Base-by-base conservation (phyloP, 768 basidiomycete genomes). In the Albatrellus ellisii region DNA sequence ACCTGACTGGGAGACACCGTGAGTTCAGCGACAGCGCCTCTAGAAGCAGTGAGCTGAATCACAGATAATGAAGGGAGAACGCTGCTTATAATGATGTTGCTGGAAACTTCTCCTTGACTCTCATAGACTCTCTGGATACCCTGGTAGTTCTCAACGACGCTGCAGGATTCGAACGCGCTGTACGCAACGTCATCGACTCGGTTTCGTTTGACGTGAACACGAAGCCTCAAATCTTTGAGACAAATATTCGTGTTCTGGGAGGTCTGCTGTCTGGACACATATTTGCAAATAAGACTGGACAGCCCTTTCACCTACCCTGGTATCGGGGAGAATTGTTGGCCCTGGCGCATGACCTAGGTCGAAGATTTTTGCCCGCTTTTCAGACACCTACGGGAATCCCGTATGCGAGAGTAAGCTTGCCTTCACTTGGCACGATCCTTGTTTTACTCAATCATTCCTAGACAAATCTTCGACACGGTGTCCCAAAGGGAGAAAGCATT, bases 191-290 rank as follows among this genome's bases (percentile, higher is more conserved):
- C 41, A 81, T 94, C 39, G 61, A 76, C 41, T 77, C 74, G 70
- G 85, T 95, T 28, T 79, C 79, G 1, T 97, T 95, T 58, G 86
- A 97, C 56, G 82, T 90, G 44, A 80, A 97, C 60, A 89, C 88
- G 31, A 88, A 79, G 59, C 90, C 95, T n/a, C 94, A 99, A 68
- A 83, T 98, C 4, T 99, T 99, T 54, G 94, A 99, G 64, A 87
- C 86, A 8, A 97, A 88, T 1, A 98, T 98, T 42, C 77, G 92
- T 21, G 88, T 91, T 5, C 65, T 99, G 7, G 95, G 95, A 3
- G 89, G 90, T 4, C 70, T 99, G 27, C 58, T 91, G 11, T 88
- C 86, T 6, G 90, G 76, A 20, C 90, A 91, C 52, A 74, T 81
- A 39, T 84, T 79, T 56, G 85, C 87, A n/a, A 77, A 67, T 46